A percentile compares a stretch with the other conserved stretches of the same genome.
phyloP scores from a whole-genome alignment of 2,329 filamentous ascomycete species.

The Chaetomium olivaceum region DNA sequence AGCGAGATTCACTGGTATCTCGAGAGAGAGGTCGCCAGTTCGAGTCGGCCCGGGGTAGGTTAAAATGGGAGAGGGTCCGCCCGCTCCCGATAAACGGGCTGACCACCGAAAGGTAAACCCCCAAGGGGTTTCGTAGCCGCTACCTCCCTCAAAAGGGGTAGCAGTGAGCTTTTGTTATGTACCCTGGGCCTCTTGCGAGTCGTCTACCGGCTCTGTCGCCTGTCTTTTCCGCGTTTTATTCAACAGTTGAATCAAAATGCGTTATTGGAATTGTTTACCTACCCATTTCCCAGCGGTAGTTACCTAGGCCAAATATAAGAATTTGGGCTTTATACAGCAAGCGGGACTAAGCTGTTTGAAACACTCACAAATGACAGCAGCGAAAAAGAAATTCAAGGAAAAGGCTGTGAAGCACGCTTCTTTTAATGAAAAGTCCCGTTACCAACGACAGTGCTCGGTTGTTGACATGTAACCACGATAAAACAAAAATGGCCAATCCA shows the following conservation, averaged over 20 bases:
- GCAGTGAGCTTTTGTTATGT: constrained; percentile 5
- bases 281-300: neutral
- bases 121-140: constrained; percentile 12
- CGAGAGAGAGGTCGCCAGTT: neutral
- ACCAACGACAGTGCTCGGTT: neutral
- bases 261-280: neutral
- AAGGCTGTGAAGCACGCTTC: neutral
- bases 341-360: too few relatives aligned
- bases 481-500: neutral
- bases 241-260: neutral
- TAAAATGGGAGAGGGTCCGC: neutral
- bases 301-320: too few relatives aligned
- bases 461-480: neutral
- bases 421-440: neutral
- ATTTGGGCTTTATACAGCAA: neutral
- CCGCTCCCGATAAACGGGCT: neutral
- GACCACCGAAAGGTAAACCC: neutral
- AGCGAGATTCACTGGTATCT: neutral
- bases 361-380: neutral
- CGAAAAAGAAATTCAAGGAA: neutral
- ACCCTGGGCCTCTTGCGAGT: too few relatives aligned
- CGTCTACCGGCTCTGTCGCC: neutral
- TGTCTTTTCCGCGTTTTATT: neutral
- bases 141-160: neutral
- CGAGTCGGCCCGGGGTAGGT: neutral